A percentile compares a stretch with the other conserved stretches of the same genome.
Evolutionary conservation across 345 rosid species (phyloP).

Genomic region (Gossypium bickii): DNA sequence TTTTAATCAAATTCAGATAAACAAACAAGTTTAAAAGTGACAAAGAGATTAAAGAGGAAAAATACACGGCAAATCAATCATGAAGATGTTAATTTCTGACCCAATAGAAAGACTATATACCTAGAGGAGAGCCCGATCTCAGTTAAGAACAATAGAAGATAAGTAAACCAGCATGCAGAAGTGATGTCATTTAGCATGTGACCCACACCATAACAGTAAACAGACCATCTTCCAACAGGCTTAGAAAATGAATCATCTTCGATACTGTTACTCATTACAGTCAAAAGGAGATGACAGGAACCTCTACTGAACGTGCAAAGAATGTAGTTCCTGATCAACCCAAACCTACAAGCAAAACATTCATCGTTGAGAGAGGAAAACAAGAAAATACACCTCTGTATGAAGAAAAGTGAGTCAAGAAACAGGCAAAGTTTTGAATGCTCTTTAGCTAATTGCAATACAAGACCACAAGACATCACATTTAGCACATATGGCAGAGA

Average conservation of each 20-base stretch:
- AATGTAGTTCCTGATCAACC: neutral
- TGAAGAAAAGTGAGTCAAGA: neutral
- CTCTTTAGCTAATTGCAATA: neutral
- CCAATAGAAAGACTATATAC: constrained; percentile 22
- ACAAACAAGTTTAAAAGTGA: neutral
- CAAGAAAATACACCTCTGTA: neutral
- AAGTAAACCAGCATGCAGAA: constrained; percentile 96
- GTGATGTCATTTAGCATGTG: constrained; percentile 98
- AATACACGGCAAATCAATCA: neutral
- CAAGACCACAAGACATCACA: neutral
- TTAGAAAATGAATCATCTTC: constrained; percentile 45
- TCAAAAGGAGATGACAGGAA: neutral
- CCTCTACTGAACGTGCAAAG: neutral
- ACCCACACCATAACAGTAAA: constrained; percentile 78
- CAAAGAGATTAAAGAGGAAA: neutral
- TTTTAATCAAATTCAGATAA: neutral
- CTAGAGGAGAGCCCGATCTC: constrained; percentile 87
- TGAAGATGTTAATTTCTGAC: neutral
- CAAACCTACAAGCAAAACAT: constrained; percentile 2
- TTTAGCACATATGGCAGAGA: neutral
- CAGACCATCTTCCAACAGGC: constrained; percentile 70
- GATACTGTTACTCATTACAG: constrained; percentile 26
- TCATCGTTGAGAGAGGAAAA: neutral
- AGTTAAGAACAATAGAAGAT: constrained; percentile 76
- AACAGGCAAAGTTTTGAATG: neutral